These are phyloP conservation scores for Podaxis rugospora DNA, from an alignment of 768 basidiomycete species.

Conservation along the genomic window DNA sequence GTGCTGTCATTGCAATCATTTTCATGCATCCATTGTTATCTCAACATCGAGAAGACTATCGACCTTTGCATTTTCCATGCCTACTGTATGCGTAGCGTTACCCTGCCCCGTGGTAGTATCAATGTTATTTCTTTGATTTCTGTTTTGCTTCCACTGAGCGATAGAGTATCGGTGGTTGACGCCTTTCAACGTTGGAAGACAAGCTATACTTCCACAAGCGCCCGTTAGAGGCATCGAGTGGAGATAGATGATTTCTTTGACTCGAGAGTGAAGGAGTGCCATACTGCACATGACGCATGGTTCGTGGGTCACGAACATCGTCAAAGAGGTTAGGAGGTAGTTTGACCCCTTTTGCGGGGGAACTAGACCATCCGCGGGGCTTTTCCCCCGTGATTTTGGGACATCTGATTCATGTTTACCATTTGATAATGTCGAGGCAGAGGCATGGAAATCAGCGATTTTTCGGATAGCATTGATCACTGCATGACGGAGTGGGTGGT, in stretches of 20 bases:
- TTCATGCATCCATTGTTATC: conserved; percentile 34
- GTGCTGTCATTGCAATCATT: background rate
- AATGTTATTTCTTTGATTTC: background rate
- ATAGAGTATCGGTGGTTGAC: conserved; percentile 89
- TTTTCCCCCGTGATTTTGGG: conserved; percentile 7
- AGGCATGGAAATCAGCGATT: conserved; percentile 53
- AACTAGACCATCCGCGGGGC: conserved; percentile 9
- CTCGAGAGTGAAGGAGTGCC: conserved; percentile 93
- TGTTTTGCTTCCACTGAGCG: conserved; percentile 50
- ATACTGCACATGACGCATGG: conserved; percentile 98
- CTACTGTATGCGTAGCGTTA: background rate
- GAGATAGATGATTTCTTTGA: conserved; percentile 79
- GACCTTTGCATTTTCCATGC: conserved; percentile 11
- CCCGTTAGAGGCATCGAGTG: conserved; percentile 74
- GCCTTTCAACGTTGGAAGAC: conserved; percentile 75
- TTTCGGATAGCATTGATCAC: conserved; percentile 70
- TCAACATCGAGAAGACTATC: conserved; percentile 23
- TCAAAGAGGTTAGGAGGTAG: conserved; percentile 83
- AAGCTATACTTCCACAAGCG: conserved; percentile 76
- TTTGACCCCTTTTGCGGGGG: conserved; percentile 57
- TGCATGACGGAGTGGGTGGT: conserved; percentile 84
- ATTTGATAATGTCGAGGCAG: conserved; percentile 8
- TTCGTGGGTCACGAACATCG: conserved; percentile 90
- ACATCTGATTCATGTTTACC: conserved; percentile 1
- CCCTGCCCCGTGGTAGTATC: background rate